phyloP scores from a whole-genome alignment of 1,284 basidiomycete genomes.

The Sutorius eximius region DNA sequence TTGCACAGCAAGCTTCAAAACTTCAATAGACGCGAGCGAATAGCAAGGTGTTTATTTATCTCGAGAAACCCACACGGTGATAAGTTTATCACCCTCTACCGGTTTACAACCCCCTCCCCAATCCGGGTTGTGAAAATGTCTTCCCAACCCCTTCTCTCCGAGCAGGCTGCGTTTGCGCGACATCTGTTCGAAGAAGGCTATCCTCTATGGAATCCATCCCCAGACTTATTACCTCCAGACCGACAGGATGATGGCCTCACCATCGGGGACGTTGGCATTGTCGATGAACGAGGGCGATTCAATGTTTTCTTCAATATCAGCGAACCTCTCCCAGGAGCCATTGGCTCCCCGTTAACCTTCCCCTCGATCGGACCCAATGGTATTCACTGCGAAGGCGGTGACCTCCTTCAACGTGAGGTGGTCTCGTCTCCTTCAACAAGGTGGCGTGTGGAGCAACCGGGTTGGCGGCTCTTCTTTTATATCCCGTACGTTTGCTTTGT shows the following conservation, averaged over 20 bases:
- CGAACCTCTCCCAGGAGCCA: neutral
- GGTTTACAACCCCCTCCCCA: no score
- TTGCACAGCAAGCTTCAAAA: no score
- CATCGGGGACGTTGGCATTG: slow-evolving; percentile 5
- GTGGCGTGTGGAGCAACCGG: neutral
- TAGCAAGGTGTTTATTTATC: no score
- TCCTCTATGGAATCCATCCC: slow-evolving; percentile 4
- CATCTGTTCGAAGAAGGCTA: slow-evolving; percentile 1
- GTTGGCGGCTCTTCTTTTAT: no score
- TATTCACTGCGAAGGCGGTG: neutral
- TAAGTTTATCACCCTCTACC: no score
- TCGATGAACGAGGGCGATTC: slow-evolving; percentile 1
- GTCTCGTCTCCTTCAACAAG: neutral
- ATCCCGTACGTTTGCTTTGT: neutral
- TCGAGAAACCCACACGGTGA: no score
- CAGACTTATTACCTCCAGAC: neutral
- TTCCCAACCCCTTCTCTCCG: neutral
- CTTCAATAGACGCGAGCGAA: no score
- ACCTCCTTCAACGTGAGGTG: neutral
- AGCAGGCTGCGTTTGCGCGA: neutral
- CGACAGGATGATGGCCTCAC: neutral
- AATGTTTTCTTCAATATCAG: slow-evolving; percentile 3
- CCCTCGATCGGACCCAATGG: neutral
- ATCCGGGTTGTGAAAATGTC: neutral
- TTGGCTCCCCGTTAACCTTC: neutral